Conservation (phyloP, 257 asterid genomes). For the Scutellaria barbata region DNA sequence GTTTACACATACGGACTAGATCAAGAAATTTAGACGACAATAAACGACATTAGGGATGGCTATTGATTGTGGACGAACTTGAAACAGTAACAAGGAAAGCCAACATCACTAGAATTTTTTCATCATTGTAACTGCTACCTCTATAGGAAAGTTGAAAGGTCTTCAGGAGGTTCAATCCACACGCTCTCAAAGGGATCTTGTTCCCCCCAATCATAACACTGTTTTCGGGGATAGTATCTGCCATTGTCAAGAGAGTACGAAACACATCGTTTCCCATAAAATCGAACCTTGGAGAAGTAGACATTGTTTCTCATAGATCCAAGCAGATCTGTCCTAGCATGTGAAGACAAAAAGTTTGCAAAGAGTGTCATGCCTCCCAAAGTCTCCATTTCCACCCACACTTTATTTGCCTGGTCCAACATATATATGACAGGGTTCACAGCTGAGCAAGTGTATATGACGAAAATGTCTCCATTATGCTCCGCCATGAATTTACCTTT, state of each 20-base stretch:
- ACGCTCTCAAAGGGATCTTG: conserved; percentile 77
- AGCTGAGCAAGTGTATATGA: conserved; percentile 74
- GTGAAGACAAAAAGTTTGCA: conserved; percentile 82
- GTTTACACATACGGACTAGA: conserved; percentile 31
- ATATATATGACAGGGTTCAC: conserved; percentile 74
- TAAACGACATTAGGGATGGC: conserved; percentile 21
- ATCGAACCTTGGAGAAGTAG: conserved; percentile 81
- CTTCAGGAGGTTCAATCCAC: conserved; percentile 92
- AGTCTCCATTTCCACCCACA: conserved; percentile 70
- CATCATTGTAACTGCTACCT: conserved; percentile 14
- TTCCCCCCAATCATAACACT: conserved; percentile 82
- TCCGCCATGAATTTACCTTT: conserved; percentile 88
- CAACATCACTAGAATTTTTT: neutral
- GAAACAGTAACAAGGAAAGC: conserved; percentile 22
- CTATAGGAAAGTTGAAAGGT: conserved; percentile 58
- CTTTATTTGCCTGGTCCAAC: conserved; percentile 60
- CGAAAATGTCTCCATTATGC: conserved; percentile 74
- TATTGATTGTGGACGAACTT: neutral
- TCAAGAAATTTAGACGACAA: conserved; percentile 11
- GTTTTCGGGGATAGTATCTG: conserved; percentile 82
- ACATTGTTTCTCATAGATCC: conserved; percentile 80
- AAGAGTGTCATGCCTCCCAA: conserved; percentile 75
- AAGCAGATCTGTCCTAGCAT: conserved; percentile 75
- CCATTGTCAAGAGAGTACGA: conserved; percentile 62
- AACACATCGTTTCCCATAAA: conserved; percentile 78